Percentiles rank a stretch among this genome's conserved stretches.
phyloP scores from a whole-genome alignment of 805 yeast species.

The Sugiyamaella marilandica region DNA sequence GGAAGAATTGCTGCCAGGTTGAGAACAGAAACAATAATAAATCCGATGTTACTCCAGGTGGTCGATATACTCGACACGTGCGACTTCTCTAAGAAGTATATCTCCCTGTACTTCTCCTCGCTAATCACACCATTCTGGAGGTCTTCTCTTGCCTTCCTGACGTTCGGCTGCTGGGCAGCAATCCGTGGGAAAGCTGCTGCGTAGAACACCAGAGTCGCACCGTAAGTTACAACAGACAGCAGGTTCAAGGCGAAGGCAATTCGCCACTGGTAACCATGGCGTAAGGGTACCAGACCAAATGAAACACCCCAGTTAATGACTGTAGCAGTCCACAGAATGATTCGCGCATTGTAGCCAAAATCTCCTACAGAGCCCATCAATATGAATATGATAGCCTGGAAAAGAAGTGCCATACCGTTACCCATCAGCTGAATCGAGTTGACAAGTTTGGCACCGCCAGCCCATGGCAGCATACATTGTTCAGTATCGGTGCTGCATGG shows the following conservation, averaged over 20 bases:
- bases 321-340: conserved; percentile 11
- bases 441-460: conserved; percentile 11
- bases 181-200: conserved; percentile 18
- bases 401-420: conserved; percentile 15
- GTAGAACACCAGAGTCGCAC: conserved; percentile 14
- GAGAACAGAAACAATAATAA: conserved; percentile 8
- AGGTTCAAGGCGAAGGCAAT: conserved; percentile 13
- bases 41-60: conserved; percentile 17
- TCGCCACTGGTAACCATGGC: conserved; percentile 10
- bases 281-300: conserved; percentile 13
- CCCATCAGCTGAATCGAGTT: conserved; percentile 13
- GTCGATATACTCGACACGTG: conserved; percentile 17
- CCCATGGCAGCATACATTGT: conserved; percentile 15
- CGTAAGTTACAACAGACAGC: conserved; percentile 9
- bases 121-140: conserved; percentile 9
- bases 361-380: conserved; percentile 18
- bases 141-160: conserved; percentile 13
- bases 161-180: conserved; percentile 17
- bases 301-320: conserved; percentile 15
- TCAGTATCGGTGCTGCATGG: conserved; percentile 10
- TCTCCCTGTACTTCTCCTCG: conserved; percentile 10
- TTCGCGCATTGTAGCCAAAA: conserved; percentile 12
- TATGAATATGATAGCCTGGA: conserved; percentile 16
- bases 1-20: conserved; percentile 16
- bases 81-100: conserved; percentile 12